Evolutionary conservation across 2,329 filamentous ascomycete species (phyloP).

Genomic region (Tetracladium maxilliforme): DNA sequence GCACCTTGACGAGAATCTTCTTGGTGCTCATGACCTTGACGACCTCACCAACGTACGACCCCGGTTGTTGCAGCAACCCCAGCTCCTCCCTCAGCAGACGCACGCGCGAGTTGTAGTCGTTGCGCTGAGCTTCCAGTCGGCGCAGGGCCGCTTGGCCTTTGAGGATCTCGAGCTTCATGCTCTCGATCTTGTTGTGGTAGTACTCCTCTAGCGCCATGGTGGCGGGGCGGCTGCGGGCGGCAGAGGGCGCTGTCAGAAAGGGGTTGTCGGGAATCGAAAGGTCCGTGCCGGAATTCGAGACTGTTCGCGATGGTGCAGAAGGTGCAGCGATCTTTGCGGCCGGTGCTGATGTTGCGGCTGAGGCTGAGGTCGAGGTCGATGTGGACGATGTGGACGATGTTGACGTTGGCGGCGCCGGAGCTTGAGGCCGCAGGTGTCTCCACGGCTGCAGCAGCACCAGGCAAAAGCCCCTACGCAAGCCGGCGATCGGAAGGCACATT

Average conservation of each 20-base stretch:
- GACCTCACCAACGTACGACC: slow-evolving; percentile 97
- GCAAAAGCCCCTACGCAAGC: too few relatives aligned
- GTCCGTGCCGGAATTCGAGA: too few relatives aligned
- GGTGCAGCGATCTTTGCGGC: background rate
- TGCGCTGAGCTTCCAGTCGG: slow-evolving; percentile 90
- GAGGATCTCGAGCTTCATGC: slow-evolving; percentile 99
- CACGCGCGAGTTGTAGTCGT: slow-evolving; percentile 98
- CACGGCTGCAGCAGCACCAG: too few relatives aligned
- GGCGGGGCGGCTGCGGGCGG: slow-evolving; percentile 15
- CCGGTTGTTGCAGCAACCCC: slow-evolving; percentile 87
- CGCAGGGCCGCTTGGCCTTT: slow-evolving; percentile 93
- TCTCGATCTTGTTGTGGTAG: slow-evolving; percentile 99
- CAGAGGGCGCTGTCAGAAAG: slow-evolving; percentile 1
- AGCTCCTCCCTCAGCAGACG: slow-evolving; percentile 90
- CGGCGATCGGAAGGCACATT: too few relatives aligned
- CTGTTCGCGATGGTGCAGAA: slow-evolving; percentile 1
- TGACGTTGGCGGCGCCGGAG: too few relatives aligned
- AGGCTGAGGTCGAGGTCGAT: background rate
- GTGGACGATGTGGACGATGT: too few relatives aligned
- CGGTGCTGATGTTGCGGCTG: background rate
- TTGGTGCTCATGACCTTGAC: slow-evolving; percentile 99
- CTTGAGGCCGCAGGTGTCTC: slow-evolving; percentile 3
- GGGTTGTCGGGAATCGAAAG: background rate
- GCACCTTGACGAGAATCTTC: slow-evolving; percentile 97
- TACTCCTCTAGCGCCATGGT: slow-evolving; percentile 98